A percentile compares a stretch with the other conserved stretches of the same genome.
Conservation (phyloP, 345 rosid species). For the Lagerstroemia speciosa region DNA sequence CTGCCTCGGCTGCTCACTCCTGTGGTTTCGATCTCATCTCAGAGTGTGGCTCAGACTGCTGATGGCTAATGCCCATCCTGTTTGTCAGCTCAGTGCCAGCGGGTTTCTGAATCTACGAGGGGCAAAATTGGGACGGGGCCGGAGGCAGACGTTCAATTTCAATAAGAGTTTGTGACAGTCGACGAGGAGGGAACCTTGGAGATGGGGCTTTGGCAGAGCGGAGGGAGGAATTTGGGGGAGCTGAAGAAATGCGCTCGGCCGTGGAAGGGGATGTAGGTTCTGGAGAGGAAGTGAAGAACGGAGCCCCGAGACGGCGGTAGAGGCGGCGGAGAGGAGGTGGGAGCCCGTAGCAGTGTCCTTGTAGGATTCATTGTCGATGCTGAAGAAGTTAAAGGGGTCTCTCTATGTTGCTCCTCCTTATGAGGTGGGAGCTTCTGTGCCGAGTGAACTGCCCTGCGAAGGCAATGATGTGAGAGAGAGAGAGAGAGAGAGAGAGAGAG, state of each 20-base stretch:
- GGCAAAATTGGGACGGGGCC: not conserved
- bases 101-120: not conserved
- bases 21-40: not conserved
- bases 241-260: not conserved
- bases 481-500: no score
- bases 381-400: not conserved
- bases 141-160: not conserved
- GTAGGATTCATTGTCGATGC: not conserved
- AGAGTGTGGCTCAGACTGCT: not conserved
- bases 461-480: no score
- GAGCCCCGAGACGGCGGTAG: not conserved
- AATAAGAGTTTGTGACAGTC: not conserved
- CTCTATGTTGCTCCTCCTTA: not conserved
- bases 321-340: not conserved
- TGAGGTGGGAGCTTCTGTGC: no score
- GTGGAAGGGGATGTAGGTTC: not conserved
- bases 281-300: not conserved
- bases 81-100: not conserved
- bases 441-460: no score
- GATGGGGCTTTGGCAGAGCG: not conserved
- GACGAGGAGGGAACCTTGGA: conserved; percentile 4
- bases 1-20: not conserved
- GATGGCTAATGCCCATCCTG: not conserved
- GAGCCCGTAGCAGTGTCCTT: not conserved
- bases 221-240: not conserved